A percentile compares a stretch with the other conserved stretches of the same genome.
phyloP scores from a whole-genome alignment of 1,139 yeast genomes.

The Candida sojae region DNA sequence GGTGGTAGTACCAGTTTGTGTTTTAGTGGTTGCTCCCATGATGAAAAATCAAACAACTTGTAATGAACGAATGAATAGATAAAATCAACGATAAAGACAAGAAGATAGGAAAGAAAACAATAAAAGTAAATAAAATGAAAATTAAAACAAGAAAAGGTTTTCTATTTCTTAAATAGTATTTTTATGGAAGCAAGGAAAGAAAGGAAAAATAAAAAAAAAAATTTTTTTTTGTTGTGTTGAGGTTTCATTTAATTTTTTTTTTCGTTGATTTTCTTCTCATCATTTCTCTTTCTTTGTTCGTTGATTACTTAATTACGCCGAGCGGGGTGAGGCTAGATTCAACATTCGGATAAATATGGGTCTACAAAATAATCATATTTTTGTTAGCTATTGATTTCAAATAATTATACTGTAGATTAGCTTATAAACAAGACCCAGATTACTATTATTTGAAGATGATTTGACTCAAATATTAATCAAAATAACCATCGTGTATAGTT shows the following conservation, averaged over 20 bases:
- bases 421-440: too few species aligned
- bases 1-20: background rate
- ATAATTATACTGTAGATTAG: background rate
- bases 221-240: background rate
- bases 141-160: too few species aligned
- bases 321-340: background rate
- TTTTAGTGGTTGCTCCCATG: slow-evolving; percentile 2
- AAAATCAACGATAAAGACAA: background rate
- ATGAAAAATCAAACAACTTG: background rate
- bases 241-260: background rate
- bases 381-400: background rate
- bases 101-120: background rate
- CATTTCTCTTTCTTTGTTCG: background rate
- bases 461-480: too few species aligned
- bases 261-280: background rate
- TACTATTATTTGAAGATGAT: background rate
- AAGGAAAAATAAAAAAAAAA: background rate
- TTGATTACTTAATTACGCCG: background rate
- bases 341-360: background rate
- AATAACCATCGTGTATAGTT: background rate
- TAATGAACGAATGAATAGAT: background rate
- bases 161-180: too few species aligned
- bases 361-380: background rate
- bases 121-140: too few species aligned
- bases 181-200: background rate